Conservation (phyloP, 2,329 filamentous ascomycete genomes). For the Bipolaris victoriae region DNA sequence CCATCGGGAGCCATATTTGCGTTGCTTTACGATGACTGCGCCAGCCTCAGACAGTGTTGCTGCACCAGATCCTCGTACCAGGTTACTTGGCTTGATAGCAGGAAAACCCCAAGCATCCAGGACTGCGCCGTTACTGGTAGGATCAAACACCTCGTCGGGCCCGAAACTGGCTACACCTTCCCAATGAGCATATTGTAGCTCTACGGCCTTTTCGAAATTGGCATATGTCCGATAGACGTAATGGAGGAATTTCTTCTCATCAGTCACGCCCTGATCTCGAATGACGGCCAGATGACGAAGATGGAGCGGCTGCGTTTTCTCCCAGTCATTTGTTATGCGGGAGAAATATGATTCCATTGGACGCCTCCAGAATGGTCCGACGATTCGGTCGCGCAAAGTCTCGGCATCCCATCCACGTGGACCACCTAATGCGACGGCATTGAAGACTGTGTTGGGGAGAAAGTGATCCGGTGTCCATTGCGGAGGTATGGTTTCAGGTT, state of each 20-base stretch:
- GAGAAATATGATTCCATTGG: constrained; percentile 60
- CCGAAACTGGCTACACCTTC: constrained; percentile 55
- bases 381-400: constrained; percentile 46
- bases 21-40: constrained; percentile 25
- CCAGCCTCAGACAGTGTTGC: constrained; percentile 36
- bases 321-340: constrained; percentile 62
- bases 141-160: constrained; percentile 27
- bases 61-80: constrained; percentile 31
- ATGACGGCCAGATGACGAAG: constrained; percentile 63
- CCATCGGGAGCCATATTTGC: constrained; percentile 33
- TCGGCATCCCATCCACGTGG: constrained; percentile 57
- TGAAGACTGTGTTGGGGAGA: constrained; percentile 60
- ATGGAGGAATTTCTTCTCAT: constrained; percentile 52
- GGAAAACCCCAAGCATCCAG: constrained; percentile 44
- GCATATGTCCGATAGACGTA: constrained; percentile 62
- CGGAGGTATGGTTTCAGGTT: constrained; percentile 50
- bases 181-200: constrained; percentile 58
- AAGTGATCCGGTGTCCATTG: constrained; percentile 62
- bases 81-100: constrained; percentile 23
- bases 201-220: constrained; percentile 61
- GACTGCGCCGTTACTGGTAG: not conserved
- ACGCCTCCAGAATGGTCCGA: constrained; percentile 61
- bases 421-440: constrained; percentile 56
- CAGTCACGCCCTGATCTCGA: constrained; percentile 58
- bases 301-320: constrained; percentile 63